Percentiles rank a stretch among this genome's conserved stretches.
Evolutionary conservation across 176 grass and related monocot genomes (phyloP).

Genomic region (Eleusine indica): DNA sequence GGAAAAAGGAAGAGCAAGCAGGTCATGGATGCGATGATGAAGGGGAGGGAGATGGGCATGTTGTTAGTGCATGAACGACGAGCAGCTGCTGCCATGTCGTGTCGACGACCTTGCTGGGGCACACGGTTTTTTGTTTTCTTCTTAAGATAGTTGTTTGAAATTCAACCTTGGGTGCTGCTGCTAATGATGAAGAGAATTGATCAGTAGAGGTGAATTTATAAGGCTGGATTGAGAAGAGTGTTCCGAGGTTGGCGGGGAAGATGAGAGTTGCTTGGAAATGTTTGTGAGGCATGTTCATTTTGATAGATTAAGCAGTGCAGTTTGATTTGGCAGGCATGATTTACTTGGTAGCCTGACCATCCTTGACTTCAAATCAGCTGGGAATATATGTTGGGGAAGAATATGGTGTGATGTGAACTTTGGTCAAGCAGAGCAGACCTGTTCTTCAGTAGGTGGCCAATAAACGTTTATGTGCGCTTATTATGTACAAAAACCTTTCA

Average conservation of each 20-base stretch:
- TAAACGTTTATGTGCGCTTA: too few species aligned
- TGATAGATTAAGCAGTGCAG: background rate
- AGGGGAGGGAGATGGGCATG: slow-evolving; percentile 20
- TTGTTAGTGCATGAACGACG: slow-evolving; percentile 4
- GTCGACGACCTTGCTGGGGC: background rate
- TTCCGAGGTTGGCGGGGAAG: slow-evolving; percentile 25
- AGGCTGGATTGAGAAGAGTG: background rate
- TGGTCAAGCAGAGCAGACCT: too few species aligned
- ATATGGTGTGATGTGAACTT: too few species aligned
- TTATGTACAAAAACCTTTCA: too few species aligned
- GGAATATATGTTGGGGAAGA: too few species aligned
- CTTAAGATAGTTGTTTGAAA: background rate
- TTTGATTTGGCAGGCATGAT: background rate
- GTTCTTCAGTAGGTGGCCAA: too few species aligned
- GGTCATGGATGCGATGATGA: background rate
- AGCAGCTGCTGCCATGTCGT: slow-evolving; percentile 39
- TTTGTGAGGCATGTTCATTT: background rate
- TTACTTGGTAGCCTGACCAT: background rate
- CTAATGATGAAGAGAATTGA: background rate
- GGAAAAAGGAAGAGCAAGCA: background rate
- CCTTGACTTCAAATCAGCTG: too few species aligned
- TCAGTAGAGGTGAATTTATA: slow-evolving; percentile 3
- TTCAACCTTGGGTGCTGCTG: background rate
- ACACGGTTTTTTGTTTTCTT: background rate
- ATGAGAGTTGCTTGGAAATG: slow-evolving; percentile 41